phyloP scores from a whole-genome alignment of 257 asterid species.

The Solanum dulcamara region DNA sequence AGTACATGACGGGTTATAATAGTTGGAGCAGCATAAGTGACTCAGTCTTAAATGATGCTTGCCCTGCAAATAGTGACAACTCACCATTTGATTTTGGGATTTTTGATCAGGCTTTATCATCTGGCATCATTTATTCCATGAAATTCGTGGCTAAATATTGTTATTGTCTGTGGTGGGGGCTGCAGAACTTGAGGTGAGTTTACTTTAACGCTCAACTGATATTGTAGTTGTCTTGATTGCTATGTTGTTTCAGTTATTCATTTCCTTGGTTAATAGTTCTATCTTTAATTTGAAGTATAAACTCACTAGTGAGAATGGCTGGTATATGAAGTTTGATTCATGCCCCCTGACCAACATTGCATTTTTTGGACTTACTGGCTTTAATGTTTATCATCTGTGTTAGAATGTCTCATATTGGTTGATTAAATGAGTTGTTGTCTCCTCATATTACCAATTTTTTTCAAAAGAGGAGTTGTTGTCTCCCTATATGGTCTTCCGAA shows the following conservation, averaged over 20 bases:
- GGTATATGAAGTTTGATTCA: background rate
- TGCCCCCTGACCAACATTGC: background rate
- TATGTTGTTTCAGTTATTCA: background rate
- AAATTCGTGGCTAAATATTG: conserved; percentile 67
- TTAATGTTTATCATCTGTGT: background rate
- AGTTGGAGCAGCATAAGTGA: conserved; percentile 52
- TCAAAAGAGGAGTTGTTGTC: background rate
- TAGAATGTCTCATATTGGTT: background rate
- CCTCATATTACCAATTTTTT: background rate
- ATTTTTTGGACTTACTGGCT: background rate
- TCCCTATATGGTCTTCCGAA: background rate
- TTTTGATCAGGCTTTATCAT: conserved; percentile 72
- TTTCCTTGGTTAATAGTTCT: background rate
- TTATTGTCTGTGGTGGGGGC: conserved; percentile 99
- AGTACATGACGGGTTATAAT: conserved; percentile 32
- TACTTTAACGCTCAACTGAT: background rate
- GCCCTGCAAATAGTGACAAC: conserved; percentile 50
- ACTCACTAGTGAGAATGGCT: background rate
- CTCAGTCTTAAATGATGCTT: conserved; percentile 33
- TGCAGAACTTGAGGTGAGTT: conserved; percentile 87
- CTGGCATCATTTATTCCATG: conserved; percentile 65
- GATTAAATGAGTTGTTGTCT: background rate
- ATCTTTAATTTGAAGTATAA: background rate
- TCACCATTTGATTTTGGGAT: conserved; percentile 89
- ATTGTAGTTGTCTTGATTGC: background rate